Conservation (phyloP, 2,329 filamentous ascomycete species). For the Botrytis deweyae region DNA sequence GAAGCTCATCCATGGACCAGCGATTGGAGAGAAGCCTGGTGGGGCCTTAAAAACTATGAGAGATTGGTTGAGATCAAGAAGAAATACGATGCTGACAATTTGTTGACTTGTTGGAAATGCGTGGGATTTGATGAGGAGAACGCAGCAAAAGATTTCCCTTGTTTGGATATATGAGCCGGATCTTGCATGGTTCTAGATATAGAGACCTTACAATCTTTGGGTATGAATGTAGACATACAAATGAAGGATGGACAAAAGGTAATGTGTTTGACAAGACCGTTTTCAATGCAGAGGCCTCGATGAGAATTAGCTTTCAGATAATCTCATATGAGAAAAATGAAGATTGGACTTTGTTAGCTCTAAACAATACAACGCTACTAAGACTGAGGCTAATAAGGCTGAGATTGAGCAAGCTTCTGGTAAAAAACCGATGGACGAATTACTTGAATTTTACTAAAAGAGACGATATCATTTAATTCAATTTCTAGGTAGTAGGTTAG, state of each 20-base stretch:
- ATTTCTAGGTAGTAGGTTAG: not conserved
- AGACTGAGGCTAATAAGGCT: not conserved
- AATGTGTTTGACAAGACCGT: not conserved
- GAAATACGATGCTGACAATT: slow-evolving; percentile 28
- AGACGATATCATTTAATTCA: not conserved
- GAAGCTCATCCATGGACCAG: slow-evolving; percentile 26
- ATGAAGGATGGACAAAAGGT: not conserved
- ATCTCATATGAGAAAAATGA: not conserved
- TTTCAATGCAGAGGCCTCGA: not conserved
- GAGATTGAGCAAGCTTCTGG: not conserved
- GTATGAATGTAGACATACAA: not conserved
- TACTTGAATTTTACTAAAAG: not conserved
- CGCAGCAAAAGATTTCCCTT: slow-evolving; percentile 22
- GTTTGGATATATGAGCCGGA: not conserved
- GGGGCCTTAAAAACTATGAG: slow-evolving; percentile 26
- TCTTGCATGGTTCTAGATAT: not conserved
- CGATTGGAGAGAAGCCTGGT: slow-evolving; percentile 28
- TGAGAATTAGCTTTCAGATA: not conserved
- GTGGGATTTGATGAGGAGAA: slow-evolving; percentile 26
- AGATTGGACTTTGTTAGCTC: not conserved
- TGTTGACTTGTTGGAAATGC: slow-evolving; percentile 31
- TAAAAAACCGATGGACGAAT: not conserved
- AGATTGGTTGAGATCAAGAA: slow-evolving; percentile 28
- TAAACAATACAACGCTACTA: not conserved
- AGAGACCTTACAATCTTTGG: not conserved